phyloP scores from a whole-genome alignment of 257 asterid species.

The Lycium barbarum region DNA sequence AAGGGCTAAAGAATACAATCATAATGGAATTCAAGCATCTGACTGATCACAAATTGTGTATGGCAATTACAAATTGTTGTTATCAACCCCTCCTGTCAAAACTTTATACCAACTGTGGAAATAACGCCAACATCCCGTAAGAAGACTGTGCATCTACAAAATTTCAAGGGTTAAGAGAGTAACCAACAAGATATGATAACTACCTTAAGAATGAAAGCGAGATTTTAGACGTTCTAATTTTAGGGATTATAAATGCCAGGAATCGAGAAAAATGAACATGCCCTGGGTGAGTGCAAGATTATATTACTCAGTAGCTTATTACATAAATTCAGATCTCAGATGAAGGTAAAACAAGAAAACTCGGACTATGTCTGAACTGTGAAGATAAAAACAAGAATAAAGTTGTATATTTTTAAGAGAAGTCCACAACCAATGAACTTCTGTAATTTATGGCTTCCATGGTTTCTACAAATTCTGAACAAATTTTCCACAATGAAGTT shows the following conservation, averaged over 20 bases:
- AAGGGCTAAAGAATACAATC: constrained; percentile 25
- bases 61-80: constrained; percentile 17
- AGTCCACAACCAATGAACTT: not conserved
- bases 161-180: not conserved
- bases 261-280: not conserved
- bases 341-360: constrained; percentile 21
- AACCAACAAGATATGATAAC: not conserved
- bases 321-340: not conserved
- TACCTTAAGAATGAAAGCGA: not conserved
- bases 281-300: not conserved
- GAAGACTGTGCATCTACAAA: constrained; percentile 30
- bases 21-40: constrained; percentile 13
- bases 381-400: constrained; percentile 17
- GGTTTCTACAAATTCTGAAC: not conserved
- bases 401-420: not conserved
- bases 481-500: not conserved
- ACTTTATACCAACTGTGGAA: not conserved
- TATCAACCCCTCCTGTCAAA: constrained; percentile 7
- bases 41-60: constrained; percentile 3
- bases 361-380: not conserved
- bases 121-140: constrained; percentile 1
- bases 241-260: not conserved
- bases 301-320: not conserved
- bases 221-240: not conserved
- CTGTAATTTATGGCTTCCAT: not conserved